phyloP scores from a whole-genome alignment of 352 stramenopile genomes.

The Globisporangium paddicum region DNA sequence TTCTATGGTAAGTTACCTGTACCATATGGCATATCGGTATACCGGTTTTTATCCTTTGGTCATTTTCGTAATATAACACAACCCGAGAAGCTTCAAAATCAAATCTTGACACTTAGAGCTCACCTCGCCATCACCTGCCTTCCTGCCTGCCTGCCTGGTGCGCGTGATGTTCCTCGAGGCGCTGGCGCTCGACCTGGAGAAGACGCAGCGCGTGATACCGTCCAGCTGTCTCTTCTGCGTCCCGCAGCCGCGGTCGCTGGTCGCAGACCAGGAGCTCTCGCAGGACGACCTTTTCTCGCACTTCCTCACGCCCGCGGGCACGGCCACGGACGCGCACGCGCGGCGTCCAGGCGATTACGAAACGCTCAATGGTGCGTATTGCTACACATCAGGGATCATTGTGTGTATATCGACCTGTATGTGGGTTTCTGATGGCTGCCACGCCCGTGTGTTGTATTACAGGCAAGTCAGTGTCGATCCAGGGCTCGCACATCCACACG shows the following conservation, averaged over 20 bases:
- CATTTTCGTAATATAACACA: too few relatives aligned
- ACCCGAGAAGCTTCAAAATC: too few relatives aligned
- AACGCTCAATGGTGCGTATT: slow-evolving; percentile 53
- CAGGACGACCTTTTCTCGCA: slow-evolving; percentile 51
- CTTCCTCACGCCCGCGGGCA: slow-evolving; percentile 34
- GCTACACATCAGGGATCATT: not conserved
- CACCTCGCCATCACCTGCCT: not conserved
- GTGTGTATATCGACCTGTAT: not conserved
- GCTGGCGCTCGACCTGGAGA: slow-evolving; percentile 34
- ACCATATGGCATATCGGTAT: too few relatives aligned
- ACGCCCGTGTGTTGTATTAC: not conserved
- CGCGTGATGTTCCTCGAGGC: slow-evolving; percentile 28
- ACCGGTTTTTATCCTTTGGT: too few relatives aligned
- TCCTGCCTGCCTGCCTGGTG: not conserved
- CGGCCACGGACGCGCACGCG: slow-evolving; percentile 8
- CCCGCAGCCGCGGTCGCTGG: slow-evolving; percentile 54
- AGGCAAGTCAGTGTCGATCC: slow-evolving; percentile 52
- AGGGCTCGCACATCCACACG: slow-evolving; percentile 55
- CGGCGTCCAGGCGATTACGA: slow-evolving; percentile 43
- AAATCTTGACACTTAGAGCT: too few relatives aligned
- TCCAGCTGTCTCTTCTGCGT: slow-evolving; percentile 59
- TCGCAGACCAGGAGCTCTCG: slow-evolving; percentile 30
- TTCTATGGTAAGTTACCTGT: too few relatives aligned
- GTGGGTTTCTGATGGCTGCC: not conserved
- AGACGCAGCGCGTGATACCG: slow-evolving; percentile 48